These are phyloP conservation scores for Aspergillus clavatus DNA, from an alignment of 2,329 filamentous ascomycete species.

Conservation along the genomic window DNA sequence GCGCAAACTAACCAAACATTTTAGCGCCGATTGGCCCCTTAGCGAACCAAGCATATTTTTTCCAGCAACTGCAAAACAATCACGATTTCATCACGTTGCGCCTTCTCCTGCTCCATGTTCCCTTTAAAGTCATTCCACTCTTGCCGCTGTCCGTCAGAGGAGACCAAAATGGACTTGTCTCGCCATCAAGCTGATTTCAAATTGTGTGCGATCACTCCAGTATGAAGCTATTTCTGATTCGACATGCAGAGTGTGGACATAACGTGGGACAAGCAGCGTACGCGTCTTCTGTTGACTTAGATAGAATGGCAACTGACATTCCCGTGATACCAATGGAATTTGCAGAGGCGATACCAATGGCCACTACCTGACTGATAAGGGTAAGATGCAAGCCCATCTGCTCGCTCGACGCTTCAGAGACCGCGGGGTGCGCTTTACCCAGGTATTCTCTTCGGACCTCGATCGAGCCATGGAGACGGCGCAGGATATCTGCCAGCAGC, in stretches of 20 bases:
- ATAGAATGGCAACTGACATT: not conserved
- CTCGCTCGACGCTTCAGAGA: slow-evolving; percentile 64
- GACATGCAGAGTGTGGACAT: slow-evolving; percentile 85
- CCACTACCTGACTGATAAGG: slow-evolving; percentile 74
- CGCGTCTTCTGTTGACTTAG: slow-evolving; percentile 1
- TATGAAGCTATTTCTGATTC: slow-evolving; percentile 69
- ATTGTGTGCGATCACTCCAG: not conserved
- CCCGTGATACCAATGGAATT: slow-evolving; percentile 2
- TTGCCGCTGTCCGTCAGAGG: not conserved
- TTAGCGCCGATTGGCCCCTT: slow-evolving; percentile 12
- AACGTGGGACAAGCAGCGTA: slow-evolving; percentile 60
- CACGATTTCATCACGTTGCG: not conserved
- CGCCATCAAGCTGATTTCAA: not conserved
- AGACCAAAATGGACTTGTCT: not conserved
- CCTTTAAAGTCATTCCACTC: not conserved
- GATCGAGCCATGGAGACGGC: slow-evolving; percentile 59
- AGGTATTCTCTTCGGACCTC: slow-evolving; percentile 73
- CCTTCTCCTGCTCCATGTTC: not conserved
- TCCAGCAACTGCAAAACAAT: not conserved
- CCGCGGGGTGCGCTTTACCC: slow-evolving; percentile 59
- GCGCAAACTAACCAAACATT: slow-evolving; percentile 14
- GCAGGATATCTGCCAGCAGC: slow-evolving; percentile 18
- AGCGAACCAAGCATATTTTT: slow-evolving; percentile 15
- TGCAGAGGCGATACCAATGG: slow-evolving; percentile 70
- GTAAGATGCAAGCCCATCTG: slow-evolving; percentile 69